These are phyloP conservation scores for Periconia macrospinosa DNA, from an alignment of 2,329 filamentous ascomycete species.

Conservation along the genomic window DNA sequence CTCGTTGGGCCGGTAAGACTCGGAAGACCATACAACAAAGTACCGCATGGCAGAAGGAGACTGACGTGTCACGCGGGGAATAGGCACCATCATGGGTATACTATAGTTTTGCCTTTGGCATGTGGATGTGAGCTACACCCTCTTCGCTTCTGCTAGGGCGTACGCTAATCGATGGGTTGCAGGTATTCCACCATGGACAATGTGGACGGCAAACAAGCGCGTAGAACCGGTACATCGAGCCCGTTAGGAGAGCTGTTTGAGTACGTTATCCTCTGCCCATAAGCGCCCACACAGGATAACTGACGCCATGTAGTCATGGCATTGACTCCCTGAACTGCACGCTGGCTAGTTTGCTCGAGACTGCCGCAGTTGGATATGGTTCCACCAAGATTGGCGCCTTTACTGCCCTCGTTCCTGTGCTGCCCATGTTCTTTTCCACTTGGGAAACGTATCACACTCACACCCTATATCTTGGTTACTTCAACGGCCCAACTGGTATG, in stretches of 20 bases:
- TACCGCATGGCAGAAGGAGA: neutral
- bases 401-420: slow-evolving; percentile 84
- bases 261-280: slow-evolving; percentile 46
- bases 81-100: slow-evolving; percentile 90
- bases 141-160: neutral
- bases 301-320: slow-evolving; percentile 65
- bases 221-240: slow-evolving; percentile 91
- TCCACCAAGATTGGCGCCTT: slow-evolving; percentile 83
- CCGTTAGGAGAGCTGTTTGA: slow-evolving; percentile 96
- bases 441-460: slow-evolving; percentile 99
- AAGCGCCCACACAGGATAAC: slow-evolving; percentile 22
- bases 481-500: slow-evolving; percentile 84
- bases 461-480: slow-evolving; percentile 90
- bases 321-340: slow-evolving; percentile 99
- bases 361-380: slow-evolving; percentile 89
- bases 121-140: slow-evolving; percentile 74
- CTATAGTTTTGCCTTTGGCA: slow-evolving; percentile 90
- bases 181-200: slow-evolving; percentile 97
- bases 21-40: neutral
- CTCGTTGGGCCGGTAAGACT: slow-evolving; percentile 78
- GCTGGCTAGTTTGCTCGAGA: slow-evolving; percentile 85
- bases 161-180: slow-evolving; percentile 14
- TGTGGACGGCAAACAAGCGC: slow-evolving; percentile 95
- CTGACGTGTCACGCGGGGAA: slow-evolving; percentile 13
- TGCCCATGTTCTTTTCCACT: slow-evolving; percentile 99